Conservation (phyloP, 331 rosid species). For the Telfairia occidentalis region DNA sequence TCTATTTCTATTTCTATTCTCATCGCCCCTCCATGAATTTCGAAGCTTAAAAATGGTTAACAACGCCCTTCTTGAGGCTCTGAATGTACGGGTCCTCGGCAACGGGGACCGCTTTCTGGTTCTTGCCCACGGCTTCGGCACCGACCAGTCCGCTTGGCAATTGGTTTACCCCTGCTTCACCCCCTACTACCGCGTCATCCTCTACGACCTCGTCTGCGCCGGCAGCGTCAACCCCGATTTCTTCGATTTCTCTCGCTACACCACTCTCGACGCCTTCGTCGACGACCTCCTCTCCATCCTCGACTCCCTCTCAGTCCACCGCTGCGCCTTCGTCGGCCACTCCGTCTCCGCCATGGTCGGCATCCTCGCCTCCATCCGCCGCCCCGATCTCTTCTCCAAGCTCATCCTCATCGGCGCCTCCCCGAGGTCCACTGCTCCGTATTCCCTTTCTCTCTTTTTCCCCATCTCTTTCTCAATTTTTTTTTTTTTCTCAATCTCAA, state of each 20-base stretch:
- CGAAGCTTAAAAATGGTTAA: too few species aligned
- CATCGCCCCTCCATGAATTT: too few species aligned
- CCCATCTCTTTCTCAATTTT: neutral
- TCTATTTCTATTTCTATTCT: too few species aligned
- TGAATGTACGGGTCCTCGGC: constrained; percentile 88
- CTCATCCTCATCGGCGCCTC: constrained; percentile 94
- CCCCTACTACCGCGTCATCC: constrained; percentile 55
- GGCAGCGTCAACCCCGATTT: constrained; percentile 95
- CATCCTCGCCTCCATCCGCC: constrained; percentile 84
- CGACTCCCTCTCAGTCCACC: constrained; percentile 43
- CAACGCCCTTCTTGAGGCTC: constrained; percentile 43
- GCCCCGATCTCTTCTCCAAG: constrained; percentile 78
- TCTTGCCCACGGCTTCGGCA: constrained; percentile 81
- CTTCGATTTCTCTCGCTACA: constrained; percentile 78
- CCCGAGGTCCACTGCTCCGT: constrained; percentile 36
- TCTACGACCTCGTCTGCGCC: constrained; percentile 93
- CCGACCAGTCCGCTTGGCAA: constrained; percentile 95
- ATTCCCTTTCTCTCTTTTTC: neutral
- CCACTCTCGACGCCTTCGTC: constrained; percentile 79
- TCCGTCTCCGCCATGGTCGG: constrained; percentile 98
- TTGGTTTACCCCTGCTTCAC: constrained; percentile 67
- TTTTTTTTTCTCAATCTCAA: neutral
- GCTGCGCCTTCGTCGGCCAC: constrained; percentile 84
- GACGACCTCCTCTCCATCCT: constrained; percentile 77
- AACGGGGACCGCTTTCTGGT: constrained; percentile 55